Evolutionary conservation across 345 rosid genomes (phyloP).

Genomic region (Linum lewisii): DNA sequence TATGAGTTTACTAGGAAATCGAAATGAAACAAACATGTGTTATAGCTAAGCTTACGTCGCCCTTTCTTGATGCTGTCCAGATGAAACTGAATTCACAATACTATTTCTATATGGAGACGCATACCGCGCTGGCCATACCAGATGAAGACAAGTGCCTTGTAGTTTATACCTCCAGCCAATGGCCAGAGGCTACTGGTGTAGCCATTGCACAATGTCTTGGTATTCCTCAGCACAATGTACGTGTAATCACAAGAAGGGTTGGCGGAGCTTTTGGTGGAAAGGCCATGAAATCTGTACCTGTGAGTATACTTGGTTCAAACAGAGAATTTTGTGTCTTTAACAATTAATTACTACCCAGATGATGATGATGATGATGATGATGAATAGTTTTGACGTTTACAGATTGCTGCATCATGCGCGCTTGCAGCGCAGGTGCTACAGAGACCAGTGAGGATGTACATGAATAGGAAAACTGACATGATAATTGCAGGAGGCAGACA

Average conservation of each 20-base stretch:
- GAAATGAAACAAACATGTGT: too few species aligned
- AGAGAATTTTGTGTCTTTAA: too few species aligned
- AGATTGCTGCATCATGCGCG: slow-evolving; percentile 1
- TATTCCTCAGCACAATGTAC: not conserved
- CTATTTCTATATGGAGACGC: not conserved
- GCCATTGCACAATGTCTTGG: slow-evolving; percentile 1
- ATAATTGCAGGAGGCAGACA: slow-evolving; percentile 3
- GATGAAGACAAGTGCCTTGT: slow-evolving; percentile 2
- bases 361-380: too few species aligned
- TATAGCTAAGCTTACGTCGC: too few species aligned
- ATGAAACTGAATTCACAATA: not conserved
- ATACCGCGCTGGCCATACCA: not conserved
- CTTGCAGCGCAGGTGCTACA: not conserved
- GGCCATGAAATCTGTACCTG: slow-evolving; percentile 1
- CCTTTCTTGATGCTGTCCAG: not conserved
- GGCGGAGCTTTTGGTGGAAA: slow-evolving; percentile 3
- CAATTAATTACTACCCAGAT: too few species aligned
- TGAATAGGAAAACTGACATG: slow-evolving; percentile 1
- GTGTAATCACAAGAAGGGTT: slow-evolving; percentile 2
- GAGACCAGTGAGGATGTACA: not conserved
- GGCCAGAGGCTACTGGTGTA: not conserved
- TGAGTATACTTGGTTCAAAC: not conserved
- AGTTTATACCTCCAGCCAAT: not conserved
- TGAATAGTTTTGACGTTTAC: not conserved
- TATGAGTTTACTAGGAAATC: too few species aligned